Conservation (phyloP, 2,329 filamentous ascomycete genomes). For the Xylaria sp. region DNA sequence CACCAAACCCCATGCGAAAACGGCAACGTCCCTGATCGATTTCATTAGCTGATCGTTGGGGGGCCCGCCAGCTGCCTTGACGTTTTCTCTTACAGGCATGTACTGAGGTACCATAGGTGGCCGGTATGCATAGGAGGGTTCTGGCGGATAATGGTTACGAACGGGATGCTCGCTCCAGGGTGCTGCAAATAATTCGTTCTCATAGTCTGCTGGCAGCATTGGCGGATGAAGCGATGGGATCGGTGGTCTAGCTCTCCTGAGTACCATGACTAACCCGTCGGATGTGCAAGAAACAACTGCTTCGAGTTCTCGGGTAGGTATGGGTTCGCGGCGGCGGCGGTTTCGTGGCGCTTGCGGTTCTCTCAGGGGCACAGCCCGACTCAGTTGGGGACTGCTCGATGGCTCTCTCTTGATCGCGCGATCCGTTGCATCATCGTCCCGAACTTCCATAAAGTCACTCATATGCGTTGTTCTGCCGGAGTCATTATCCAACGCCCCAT, state of each 20-base stretch:
- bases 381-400: conserved; percentile 14
- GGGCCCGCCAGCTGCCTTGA: conserved; percentile 47
- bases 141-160: conserved; percentile 39
- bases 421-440: conserved; percentile 28
- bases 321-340: conserved; percentile 27
- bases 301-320: conserved; percentile 64
- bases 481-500: conserved; percentile 36
- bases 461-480: conserved; percentile 44
- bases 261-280: conserved; percentile 76
- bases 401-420: conserved; percentile 36
- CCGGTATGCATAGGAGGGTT: conserved; percentile 40
- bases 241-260: conserved; percentile 66
- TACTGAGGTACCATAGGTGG: conserved; percentile 40
- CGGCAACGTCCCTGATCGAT: conserved; percentile 75
- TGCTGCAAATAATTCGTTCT: conserved; percentile 68
- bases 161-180: conserved; percentile 72
- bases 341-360: neutral
- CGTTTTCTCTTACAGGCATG: conserved; percentile 41
- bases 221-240: conserved; percentile 56
- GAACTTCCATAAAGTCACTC: conserved; percentile 39
- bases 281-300: conserved; percentile 90
- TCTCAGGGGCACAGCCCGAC: neutral
- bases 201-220: conserved; percentile 41
- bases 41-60: conserved; percentile 63
- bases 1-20: conserved; percentile 80